Percentiles rank a stretch among this genome's conserved stretches.
These are phyloP conservation scores for Naganishia randhawae DNA, from an alignment of 768 basidiomycete genomes.

Conservation along the genomic window DNA sequence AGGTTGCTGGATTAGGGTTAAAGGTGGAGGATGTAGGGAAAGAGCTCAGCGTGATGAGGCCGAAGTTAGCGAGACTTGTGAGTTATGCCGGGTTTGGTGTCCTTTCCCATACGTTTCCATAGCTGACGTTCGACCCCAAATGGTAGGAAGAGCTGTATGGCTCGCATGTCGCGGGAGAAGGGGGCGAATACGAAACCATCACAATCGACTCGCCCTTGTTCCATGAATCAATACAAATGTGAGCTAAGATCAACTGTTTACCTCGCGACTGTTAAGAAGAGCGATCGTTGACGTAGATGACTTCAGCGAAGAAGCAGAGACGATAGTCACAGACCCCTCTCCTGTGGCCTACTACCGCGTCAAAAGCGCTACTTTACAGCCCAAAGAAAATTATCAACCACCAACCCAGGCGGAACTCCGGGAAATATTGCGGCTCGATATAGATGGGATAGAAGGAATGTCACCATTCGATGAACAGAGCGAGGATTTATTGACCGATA, in stretches of 20 bases:
- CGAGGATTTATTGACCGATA: conserved; percentile 26
- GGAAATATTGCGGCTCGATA: conserved; percentile 38
- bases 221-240: conserved; percentile 71
- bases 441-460: conserved; percentile 29
- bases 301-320: conserved; percentile 62
- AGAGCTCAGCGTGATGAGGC: conserved; percentile 57
- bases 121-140: conserved; percentile 46
- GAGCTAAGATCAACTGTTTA: conserved; percentile 37
- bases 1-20: conserved; percentile 91
- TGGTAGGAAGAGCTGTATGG: conserved; percentile 66
- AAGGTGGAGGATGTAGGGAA: conserved; percentile 72
- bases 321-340: conserved; percentile 61
- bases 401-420: conserved; percentile 33
- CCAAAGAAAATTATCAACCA: conserved; percentile 53
- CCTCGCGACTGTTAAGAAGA: too few relatives aligned
- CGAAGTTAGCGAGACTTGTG: conserved; percentile 21
- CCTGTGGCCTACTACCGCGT: conserved; percentile 88
- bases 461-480: conserved; percentile 55
- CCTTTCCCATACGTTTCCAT: background rate
- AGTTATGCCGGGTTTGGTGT: background rate
- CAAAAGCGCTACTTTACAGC: conserved; percentile 62
- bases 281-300: background rate
- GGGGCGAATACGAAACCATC: conserved; percentile 94
- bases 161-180: conserved; percentile 92
- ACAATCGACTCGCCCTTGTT: conserved; percentile 87